phyloP scores from a whole-genome alignment of 2,329 filamentous ascomycete species.

The Didymella lethalis region DNA sequence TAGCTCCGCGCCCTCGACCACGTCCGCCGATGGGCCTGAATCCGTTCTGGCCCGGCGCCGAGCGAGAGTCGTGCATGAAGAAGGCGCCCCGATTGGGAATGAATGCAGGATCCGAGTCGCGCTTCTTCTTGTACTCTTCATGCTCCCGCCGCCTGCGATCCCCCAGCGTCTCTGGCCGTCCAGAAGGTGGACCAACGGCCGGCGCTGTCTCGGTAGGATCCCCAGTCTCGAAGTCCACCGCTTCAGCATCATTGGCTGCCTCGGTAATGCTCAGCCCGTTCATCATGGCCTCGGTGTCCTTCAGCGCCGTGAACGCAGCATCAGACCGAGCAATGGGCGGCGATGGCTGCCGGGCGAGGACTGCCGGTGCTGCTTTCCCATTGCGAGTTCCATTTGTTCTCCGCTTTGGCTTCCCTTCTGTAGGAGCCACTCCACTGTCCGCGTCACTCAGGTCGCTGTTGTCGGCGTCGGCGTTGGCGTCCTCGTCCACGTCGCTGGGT shows the following conservation, averaged over 20 bases:
- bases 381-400: conserved; percentile 50
- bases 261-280: conserved; percentile 63
- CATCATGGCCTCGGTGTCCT: conserved; percentile 69
- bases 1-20: conserved; percentile 61
- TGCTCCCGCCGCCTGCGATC: conserved; percentile 84
- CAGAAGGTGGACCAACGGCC: conserved; percentile 45
- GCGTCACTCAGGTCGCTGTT: conserved; percentile 65
- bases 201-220: conserved; percentile 48
- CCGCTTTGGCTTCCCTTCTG: conserved; percentile 48
- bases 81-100: conserved; percentile 94
- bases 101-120: conserved; percentile 89
- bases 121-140: conserved; percentile 87
- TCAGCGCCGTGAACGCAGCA: conserved; percentile 54
- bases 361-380: conserved; percentile 40
- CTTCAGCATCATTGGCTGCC: conserved; percentile 49
- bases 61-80: conserved; percentile 94
- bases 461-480: conserved; percentile 65
- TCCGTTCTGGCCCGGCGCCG: conserved; percentile 78
- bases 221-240: conserved; percentile 62
- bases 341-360: conserved; percentile 41
- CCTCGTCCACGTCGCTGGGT: conserved; percentile 64
- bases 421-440: conserved; percentile 51
- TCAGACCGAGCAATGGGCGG: conserved; percentile 50
- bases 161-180: conserved; percentile 63
- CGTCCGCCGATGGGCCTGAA: conserved; percentile 72